Evolutionary conservation across 2,329 filamentous ascomycete genomes (phyloP).

Genomic region (Trichoderma harzianum): DNA sequence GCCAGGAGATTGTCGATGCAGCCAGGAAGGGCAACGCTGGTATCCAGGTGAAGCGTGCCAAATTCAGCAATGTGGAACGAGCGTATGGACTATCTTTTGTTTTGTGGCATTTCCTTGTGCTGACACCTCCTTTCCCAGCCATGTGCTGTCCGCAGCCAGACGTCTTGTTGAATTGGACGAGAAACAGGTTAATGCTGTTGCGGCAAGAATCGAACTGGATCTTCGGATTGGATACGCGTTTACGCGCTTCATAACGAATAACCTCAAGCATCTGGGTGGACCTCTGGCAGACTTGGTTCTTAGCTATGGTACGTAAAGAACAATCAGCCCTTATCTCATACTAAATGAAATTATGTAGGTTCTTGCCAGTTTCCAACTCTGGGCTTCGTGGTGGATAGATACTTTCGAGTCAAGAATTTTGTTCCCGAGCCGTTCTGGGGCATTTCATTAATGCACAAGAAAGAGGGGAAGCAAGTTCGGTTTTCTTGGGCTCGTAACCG

Average conservation of each 20-base stretch:
- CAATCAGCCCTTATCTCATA: background rate
- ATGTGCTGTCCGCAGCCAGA: conserved; percentile 80
- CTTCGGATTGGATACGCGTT: conserved; percentile 89
- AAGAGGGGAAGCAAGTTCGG: conserved; percentile 73
- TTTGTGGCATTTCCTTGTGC: background rate
- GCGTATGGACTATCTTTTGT: conserved; percentile 52
- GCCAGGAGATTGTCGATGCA: conserved; percentile 80
- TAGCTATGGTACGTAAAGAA: conserved; percentile 67
- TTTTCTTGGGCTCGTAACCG: conserved; percentile 81
- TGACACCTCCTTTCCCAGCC: conserved; percentile 47
- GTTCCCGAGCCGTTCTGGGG: conserved; percentile 89
- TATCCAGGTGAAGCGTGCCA: conserved; percentile 79
- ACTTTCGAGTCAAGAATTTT: conserved; percentile 91
- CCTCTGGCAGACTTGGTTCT: conserved; percentile 63
- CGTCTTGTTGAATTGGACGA: conserved; percentile 77
- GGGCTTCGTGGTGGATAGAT: conserved; percentile 94
- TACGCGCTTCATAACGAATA: conserved; percentile 80
- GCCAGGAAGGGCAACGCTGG: conserved; percentile 69
- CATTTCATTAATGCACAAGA: conserved; percentile 78
- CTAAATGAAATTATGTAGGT: conserved; percentile 42
- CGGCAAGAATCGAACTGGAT: conserved; percentile 87
- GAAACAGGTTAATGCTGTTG: conserved; percentile 80
- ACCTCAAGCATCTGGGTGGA: conserved; percentile 68
- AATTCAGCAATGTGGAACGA: conserved; percentile 93
- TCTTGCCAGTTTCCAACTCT: conserved; percentile 97